Percentiles rank a stretch among this genome's conserved stretches.
These are phyloP conservation scores for Picochlorum sp. DNA, from an alignment of 139 green algal species.

Conservation along the genomic window DNA sequence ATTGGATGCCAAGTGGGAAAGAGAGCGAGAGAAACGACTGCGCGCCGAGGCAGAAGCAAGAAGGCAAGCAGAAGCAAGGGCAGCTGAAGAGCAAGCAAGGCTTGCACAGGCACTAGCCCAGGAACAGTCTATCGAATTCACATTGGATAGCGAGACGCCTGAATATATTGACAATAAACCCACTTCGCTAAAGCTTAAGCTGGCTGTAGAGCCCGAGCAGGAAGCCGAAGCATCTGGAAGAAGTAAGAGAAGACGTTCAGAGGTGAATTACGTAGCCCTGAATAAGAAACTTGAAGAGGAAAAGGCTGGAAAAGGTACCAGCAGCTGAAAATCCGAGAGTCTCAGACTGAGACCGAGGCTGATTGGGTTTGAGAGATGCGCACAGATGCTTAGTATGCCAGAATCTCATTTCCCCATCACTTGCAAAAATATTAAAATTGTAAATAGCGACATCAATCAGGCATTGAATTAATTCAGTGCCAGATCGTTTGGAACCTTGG, in stretches of 20 bases:
- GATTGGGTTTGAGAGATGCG: too few species aligned
- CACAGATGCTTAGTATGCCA: too few species aligned
- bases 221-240: conserved; percentile 7
- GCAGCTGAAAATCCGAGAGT: too few species aligned
- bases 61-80: background rate
- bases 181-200: background rate
- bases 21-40: conserved; percentile 27
- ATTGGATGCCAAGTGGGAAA: conserved; percentile 24
- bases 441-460: too few species aligned
- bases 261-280: conserved; percentile 62
- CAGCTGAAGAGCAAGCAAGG: background rate
- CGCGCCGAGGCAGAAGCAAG: conserved; percentile 14
- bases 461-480: too few species aligned
- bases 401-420: too few species aligned
- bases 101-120: background rate
- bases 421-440: too few species aligned
- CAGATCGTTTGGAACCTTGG: too few species aligned
- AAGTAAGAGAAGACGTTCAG: conserved; percentile 37
- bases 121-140: background rate
- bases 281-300: conserved; percentile 59
- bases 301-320: too few species aligned
- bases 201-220: background rate
- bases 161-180: background rate
- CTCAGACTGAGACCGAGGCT: too few species aligned
- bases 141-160: background rate